These are phyloP conservation scores for Spathaspora arborariae DNA, from an alignment of 805 yeast genomes.

Conservation along the genomic window DNA sequence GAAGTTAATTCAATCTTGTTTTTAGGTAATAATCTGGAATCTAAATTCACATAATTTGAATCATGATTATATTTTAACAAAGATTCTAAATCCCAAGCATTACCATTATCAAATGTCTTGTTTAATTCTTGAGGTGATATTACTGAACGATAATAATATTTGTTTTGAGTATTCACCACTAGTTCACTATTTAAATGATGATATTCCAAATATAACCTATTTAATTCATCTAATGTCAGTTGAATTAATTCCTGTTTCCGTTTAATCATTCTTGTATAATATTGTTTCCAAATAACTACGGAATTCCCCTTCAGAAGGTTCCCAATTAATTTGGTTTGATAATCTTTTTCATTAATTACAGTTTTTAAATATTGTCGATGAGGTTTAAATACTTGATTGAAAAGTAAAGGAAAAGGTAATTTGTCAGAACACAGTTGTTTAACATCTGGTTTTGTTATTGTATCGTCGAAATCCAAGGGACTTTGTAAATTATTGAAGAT, in stretches of 20 bases:
- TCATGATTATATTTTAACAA: constrained; percentile 9
- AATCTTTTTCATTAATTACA: constrained; percentile 24
- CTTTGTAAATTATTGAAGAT: constrained; percentile 27
- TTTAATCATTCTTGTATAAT: constrained; percentile 19
- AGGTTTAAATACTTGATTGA: constrained; percentile 9
- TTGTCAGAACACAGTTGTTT: constrained; percentile 5
- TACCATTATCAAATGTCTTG: constrained; percentile 6
- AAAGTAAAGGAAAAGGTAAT: constrained; percentile 11
- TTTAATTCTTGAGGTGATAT: constrained; percentile 16
- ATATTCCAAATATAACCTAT: constrained; percentile 26
- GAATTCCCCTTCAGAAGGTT: constrained; percentile 19
- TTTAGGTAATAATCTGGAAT: constrained; percentile 19
- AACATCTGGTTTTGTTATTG: constrained; percentile 10
- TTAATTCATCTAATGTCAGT: constrained; percentile 24
- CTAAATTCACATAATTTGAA: constrained; percentile 18
- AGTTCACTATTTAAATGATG: constrained; percentile 14
- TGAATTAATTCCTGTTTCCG: constrained; percentile 22
- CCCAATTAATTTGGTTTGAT: constrained; percentile 23
- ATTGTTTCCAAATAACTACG: constrained; percentile 33
- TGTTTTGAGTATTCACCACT: constrained; percentile 10
- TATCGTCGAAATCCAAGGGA: constrained; percentile 31
- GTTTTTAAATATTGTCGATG: constrained; percentile 21
- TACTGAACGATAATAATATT: constrained; percentile 25
- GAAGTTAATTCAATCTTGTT: constrained; percentile 31
- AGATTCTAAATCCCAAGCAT: constrained; percentile 1